Percentiles rank a stretch among this genome's conserved stretches.
phyloP scores from a whole-genome alignment of 2,329 filamentous ascomycete genomes.

The Capronia coronata region DNA sequence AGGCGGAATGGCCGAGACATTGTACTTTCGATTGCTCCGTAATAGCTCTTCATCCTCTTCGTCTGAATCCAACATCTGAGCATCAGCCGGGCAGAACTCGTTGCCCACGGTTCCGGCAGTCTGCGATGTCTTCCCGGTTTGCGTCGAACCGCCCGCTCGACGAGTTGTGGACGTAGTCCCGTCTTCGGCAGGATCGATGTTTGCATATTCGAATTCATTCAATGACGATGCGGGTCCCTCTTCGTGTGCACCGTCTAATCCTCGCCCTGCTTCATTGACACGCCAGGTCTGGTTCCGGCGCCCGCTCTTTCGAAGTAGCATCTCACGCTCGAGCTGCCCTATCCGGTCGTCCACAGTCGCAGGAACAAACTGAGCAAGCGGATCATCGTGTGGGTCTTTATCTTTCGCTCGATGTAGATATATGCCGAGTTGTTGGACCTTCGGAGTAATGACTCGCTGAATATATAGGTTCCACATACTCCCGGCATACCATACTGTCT shows the following conservation, averaged over 20 bases:
- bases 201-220: constrained; percentile 19
- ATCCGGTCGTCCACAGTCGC: constrained; percentile 50
- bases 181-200: constrained; percentile 3
- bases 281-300: constrained; percentile 22
- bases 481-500: constrained; percentile 55
- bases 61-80: constrained; percentile 29
- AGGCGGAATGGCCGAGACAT: constrained; percentile 44
- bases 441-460: constrained; percentile 51
- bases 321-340: constrained; percentile 48
- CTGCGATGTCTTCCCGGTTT: constrained; percentile 28
- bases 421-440: constrained; percentile 53
- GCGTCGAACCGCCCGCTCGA: constrained; percentile 15
- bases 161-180: constrained; percentile 29
- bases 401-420: constrained; percentile 56
- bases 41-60: constrained; percentile 29
- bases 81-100: background rate
- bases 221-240: constrained; percentile 16
- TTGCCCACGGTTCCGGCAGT: constrained; percentile 16
- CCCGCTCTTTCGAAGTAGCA: constrained; percentile 41
- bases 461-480: constrained; percentile 59
- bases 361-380: constrained; percentile 33
- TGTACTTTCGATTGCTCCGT: constrained; percentile 27
- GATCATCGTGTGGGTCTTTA: constrained; percentile 41
- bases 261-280: constrained; percentile 30
- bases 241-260: constrained; percentile 14